A percentile compares a stretch with the other conserved stretches of the same genome.
Evolutionary conservation across 495 filamentous ascomycete genomes (phyloP).

Genomic region (Penicillium cosmopolitanum): DNA sequence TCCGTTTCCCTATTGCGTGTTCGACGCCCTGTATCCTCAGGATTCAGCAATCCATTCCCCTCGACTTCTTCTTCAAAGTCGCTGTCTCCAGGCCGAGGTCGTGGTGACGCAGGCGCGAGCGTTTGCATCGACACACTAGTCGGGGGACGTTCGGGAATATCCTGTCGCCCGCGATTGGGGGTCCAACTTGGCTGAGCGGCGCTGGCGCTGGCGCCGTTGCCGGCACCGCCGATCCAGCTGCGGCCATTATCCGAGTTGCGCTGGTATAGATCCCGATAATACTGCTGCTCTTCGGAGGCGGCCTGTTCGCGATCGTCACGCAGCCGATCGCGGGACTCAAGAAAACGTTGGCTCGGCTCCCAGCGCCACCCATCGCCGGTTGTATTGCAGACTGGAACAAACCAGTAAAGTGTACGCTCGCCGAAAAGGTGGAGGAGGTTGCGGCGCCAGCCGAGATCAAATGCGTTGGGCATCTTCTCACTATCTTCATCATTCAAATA

Average conservation of each 20-base stretch:
- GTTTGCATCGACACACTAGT: constrained; percentile 60
- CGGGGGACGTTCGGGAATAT: constrained; percentile 49
- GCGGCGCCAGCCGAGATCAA: constrained; percentile 78
- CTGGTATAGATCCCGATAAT: constrained; percentile 43
- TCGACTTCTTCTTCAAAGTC: constrained; percentile 45
- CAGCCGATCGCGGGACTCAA: constrained; percentile 65
- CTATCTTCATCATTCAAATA: constrained; percentile 89
- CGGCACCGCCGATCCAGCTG: constrained; percentile 34
- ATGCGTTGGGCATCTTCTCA: constrained; percentile 86
- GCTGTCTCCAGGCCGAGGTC: constrained; percentile 47
- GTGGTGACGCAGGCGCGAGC: constrained; percentile 47
- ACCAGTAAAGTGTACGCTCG: constrained; percentile 68
- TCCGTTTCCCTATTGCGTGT: constrained; percentile 28
- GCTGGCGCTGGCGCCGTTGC: neutral
- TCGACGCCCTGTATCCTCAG: constrained; percentile 14
- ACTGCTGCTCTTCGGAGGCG: constrained; percentile 52
- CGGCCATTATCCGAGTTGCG: constrained; percentile 43
- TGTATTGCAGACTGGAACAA: constrained; percentile 79
- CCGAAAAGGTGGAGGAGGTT: constrained; percentile 91
- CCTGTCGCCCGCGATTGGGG: constrained; percentile 54
- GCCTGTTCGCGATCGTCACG: constrained; percentile 62
- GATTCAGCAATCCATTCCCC: constrained; percentile 27
- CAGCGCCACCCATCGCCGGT: constrained; percentile 94
- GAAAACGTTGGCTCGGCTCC: constrained; percentile 78
- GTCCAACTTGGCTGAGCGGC: constrained; percentile 25